Evolutionary conservation across 306 rosid genomes (phyloP).

Genomic region (Astragalus glycyphyllos): DNA sequence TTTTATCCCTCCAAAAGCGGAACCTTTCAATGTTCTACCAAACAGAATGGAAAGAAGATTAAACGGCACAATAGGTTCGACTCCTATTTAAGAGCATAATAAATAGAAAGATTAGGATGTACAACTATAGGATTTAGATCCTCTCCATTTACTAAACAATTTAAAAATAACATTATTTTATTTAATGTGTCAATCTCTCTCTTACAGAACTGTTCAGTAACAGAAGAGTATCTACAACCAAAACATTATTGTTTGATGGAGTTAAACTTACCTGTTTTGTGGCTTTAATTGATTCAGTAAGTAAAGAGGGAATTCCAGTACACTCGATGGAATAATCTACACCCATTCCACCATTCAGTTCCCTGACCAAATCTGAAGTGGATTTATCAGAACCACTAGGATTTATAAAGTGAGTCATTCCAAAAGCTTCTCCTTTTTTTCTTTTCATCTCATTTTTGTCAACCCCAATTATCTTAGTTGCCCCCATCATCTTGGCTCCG

Average conservation of each 20-base stretch:
- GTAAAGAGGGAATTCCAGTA: slow-evolving; percentile 49
- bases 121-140: too few species aligned
- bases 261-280: slow-evolving; percentile 54
- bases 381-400: slow-evolving; percentile 42
- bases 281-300: slow-evolving; percentile 56
- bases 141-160: too few species aligned
- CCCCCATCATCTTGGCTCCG: slow-evolving; percentile 56
- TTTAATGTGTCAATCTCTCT: too few species aligned
- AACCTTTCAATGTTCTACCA: slow-evolving; percentile 61
- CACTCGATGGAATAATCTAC: slow-evolving; percentile 67
- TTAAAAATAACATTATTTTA: too few species aligned
- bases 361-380: slow-evolving; percentile 49
- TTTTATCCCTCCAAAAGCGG: slow-evolving; percentile 59
- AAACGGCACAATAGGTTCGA: slow-evolving; percentile 33
- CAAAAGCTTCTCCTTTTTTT: slow-evolving; percentile 51
- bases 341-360: slow-evolving; percentile 57
- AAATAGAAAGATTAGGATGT: too few species aligned
- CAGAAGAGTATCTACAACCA: background rate
- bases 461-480: slow-evolving; percentile 55
- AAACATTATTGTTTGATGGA: background rate
- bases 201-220: too few species aligned
- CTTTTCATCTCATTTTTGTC: slow-evolving; percentile 58
- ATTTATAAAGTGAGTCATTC: slow-evolving; percentile 52
- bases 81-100: slow-evolving; percentile 13
- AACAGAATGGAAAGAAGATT: slow-evolving; percentile 14